Evolutionary conservation across 306 rosid species (phyloP), one percentile per base, ranked within the genome.

Genomic region (Lablab purpureus): DNA sequence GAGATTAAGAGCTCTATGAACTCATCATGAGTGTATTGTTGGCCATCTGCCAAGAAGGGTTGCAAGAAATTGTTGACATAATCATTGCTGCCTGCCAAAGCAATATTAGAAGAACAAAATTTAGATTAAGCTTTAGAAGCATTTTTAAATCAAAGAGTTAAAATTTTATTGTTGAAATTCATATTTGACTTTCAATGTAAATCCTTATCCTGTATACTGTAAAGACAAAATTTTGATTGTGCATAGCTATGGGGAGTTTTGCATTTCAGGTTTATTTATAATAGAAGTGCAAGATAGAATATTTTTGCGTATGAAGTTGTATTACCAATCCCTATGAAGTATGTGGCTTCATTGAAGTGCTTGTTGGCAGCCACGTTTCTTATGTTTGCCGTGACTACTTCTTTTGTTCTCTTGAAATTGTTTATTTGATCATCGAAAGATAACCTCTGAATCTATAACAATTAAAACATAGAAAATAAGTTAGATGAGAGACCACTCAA

Each of bases 1-100:
- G 90, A 67, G 23, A 75, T 55, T 58, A 93, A 80, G 51, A 93
- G 90, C 3, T 83, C 84, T 22, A 82, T 41, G 36, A 94, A 90
- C 47, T 94, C 97, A 2, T 92, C 97, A 27, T 87, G 86, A 1
- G 97, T 90, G 84, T 94, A 94, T 75, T 89, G 91, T 75, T 92
- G 98, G n/a, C 89, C 81, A 81, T 87, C 96, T 12, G 97, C 55
- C 82, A 92, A 62, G 70, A 94, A 94, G 21, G 98, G 96, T 36
- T 94, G 97, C 84, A 94, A 80, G 91, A 79, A 94, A 76, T 92
- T 94, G 90, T 94, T 92, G 25, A 94, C 96, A 23, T 89, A 94
- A 72, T 94, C 98, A 83, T 94, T 94, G 84, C 97, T 92, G 8
- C 98, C 97, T 92, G 84, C 72, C 4, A 84, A 88, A 32, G 84